These are phyloP conservation scores for Arthrocladium fulminans DNA, from an alignment of 2,329 filamentous ascomycete genomes.

Conservation along the genomic window DNA sequence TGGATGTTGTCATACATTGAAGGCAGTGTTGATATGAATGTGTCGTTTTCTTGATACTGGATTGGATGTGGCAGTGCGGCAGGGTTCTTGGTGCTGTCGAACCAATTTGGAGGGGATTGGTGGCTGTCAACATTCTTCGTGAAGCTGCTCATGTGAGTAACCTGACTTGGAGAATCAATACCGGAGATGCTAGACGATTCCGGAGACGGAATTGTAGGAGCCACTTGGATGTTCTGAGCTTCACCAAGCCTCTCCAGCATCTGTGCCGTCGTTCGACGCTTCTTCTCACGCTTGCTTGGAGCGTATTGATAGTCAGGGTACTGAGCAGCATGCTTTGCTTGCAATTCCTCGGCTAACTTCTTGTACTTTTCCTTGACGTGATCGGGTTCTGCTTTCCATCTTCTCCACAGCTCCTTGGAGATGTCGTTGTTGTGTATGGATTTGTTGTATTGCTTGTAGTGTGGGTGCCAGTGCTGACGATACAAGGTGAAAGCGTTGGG, in stretches of 20 bases:
- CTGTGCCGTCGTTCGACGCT: constrained; percentile 35
- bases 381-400: constrained; percentile 33
- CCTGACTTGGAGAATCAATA: neutral
- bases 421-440: constrained; percentile 38
- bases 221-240: constrained; percentile 1
- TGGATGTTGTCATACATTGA: neutral
- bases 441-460: constrained; percentile 32
- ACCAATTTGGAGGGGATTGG: neutral
- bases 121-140: neutral
- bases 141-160: constrained; percentile 4
- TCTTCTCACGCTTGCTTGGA: constrained; percentile 40
- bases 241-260: constrained; percentile 21
- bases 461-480: constrained; percentile 32
- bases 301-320: constrained; percentile 40
- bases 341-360: constrained; percentile 31
- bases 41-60: constrained; percentile 1
- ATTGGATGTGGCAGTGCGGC: neutral
- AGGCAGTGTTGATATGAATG: neutral
- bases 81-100: neutral
- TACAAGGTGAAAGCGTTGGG: constrained; percentile 41
- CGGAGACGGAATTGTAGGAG: neutral
- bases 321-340: constrained; percentile 32
- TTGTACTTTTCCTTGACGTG: constrained; percentile 32
- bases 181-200: neutral
- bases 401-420: constrained; percentile 34